Percentiles rank a stretch among this genome's conserved stretches.
Conservation (phyloP, 495 filamentous ascomycete genomes). For the Neurospora sp. region DNA sequence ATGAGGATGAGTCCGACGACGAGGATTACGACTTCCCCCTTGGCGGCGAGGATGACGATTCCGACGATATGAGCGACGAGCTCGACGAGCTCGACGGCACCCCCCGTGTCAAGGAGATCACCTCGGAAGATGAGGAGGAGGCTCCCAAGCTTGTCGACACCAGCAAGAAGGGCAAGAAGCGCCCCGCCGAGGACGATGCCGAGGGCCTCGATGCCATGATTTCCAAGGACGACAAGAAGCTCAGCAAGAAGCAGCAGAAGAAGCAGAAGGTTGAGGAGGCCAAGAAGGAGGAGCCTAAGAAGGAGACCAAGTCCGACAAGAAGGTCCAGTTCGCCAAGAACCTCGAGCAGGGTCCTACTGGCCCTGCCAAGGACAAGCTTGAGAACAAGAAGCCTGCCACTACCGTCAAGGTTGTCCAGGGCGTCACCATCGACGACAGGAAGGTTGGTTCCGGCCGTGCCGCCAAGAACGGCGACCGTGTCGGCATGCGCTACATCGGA, state of each 20-base stretch:
- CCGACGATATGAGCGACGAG: constrained; percentile 67
- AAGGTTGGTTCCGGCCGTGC: constrained; percentile 74
- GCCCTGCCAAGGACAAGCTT: constrained; percentile 41
- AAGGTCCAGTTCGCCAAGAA: constrained; percentile 99
- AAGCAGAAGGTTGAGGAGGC: constrained; percentile 75
- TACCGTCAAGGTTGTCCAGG: constrained; percentile 68
- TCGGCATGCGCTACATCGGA: constrained; percentile 94
- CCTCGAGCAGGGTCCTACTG: constrained; percentile 89
- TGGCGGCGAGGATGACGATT: constrained; percentile 50
- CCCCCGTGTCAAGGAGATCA: constrained; percentile 75
- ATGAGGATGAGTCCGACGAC: constrained; percentile 58
- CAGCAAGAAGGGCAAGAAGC: constrained; percentile 67
- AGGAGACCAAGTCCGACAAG: constrained; percentile 61
- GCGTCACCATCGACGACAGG: constrained; percentile 89
- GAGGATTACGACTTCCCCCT: constrained; percentile 75
- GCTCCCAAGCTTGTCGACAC: constrained; percentile 61
- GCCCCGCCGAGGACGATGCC: constrained; percentile 57
- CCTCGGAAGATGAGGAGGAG: constrained; percentile 69
- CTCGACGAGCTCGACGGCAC: constrained; percentile 73
- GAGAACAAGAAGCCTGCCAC: constrained; percentile 36
- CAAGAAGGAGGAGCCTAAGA: constrained; percentile 33
- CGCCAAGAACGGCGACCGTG: constrained; percentile 74
- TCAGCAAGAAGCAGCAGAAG: constrained; percentile 96
- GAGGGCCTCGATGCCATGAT: constrained; percentile 68
- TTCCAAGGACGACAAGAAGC: constrained; percentile 53